Evolutionary conservation across 306 rosid genomes (phyloP).

Genomic region (Benincasa hispida): DNA sequence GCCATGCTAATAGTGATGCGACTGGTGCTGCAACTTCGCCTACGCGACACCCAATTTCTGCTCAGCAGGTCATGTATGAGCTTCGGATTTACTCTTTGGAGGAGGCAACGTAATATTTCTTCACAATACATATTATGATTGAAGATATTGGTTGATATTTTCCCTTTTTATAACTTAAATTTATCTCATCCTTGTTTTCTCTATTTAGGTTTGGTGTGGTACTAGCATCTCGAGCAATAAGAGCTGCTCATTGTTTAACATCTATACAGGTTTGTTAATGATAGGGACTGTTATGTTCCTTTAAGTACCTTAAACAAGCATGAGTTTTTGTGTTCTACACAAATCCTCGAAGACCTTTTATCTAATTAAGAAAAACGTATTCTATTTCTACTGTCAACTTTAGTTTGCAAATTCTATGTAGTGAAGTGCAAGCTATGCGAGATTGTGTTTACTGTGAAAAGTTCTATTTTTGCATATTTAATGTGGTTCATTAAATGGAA

Average conservation of each 20-base stretch:
- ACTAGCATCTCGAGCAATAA: conserved; percentile 81
- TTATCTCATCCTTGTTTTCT: conserved; percentile 15
- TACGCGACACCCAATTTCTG: conserved; percentile 89
- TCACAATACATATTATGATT: conserved; percentile 3
- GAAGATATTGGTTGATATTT: conserved; percentile 1
- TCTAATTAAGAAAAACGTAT: background rate
- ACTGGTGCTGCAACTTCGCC: conserved; percentile 75
- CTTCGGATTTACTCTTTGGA: conserved; percentile 90
- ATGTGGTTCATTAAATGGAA: background rate
- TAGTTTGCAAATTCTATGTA: background rate
- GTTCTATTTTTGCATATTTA: background rate
- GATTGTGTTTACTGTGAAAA: background rate
- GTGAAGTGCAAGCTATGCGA: background rate
- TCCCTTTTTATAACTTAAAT: background rate
- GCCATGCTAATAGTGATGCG: conserved; percentile 47
- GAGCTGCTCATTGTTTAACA: conserved; percentile 97
- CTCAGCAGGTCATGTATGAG: conserved; percentile 87
- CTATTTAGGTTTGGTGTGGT: conserved; percentile 62
- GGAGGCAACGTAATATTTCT: conserved; percentile 64
- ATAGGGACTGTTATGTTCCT: background rate
- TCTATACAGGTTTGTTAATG: conserved; percentile 74
- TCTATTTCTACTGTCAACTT: background rate
- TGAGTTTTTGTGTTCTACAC: background rate
- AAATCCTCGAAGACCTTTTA: background rate
- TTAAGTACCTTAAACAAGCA: background rate